These are phyloP conservation scores for Gilbertella persicaria DNA, from an alignment of 371 early-diverging fungal species.

Conservation along the genomic window DNA sequence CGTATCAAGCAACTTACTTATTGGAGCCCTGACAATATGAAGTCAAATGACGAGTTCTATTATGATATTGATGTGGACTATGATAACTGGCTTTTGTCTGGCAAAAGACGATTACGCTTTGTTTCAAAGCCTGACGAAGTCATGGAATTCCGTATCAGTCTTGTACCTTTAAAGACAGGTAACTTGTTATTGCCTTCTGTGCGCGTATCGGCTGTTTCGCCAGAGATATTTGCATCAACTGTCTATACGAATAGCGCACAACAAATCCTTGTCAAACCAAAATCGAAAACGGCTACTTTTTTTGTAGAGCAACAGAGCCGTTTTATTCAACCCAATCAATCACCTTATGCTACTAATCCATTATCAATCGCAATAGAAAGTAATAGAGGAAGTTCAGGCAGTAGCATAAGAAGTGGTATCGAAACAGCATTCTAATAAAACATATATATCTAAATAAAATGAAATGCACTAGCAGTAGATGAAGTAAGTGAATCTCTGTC, in stretches of 20 bases:
- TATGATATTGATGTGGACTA: conserved; percentile 74
- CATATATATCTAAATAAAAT: background rate
- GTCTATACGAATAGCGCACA: conserved; percentile 66
- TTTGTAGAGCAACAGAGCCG: conserved; percentile 69
- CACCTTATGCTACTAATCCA: background rate
- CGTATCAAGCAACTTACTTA: conserved; percentile 61
- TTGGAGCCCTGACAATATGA: conserved; percentile 37
- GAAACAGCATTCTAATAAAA: background rate
- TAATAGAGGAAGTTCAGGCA: background rate
- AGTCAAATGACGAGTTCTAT: conserved; percentile 44
- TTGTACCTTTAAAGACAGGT: conserved; percentile 72
- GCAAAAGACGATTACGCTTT: conserved; percentile 64
- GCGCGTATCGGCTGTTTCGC: conserved; percentile 49
- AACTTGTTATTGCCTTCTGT: conserved; percentile 61
- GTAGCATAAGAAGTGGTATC: background rate
- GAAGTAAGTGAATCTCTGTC: too few species aligned
- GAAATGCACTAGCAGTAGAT: too few species aligned
- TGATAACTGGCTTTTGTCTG: conserved; percentile 72
- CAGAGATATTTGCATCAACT: conserved; percentile 57
- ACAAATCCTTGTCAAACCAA: conserved; percentile 63
- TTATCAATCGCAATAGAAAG: background rate
- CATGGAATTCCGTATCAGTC: conserved; percentile 53
- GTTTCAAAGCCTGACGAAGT: conserved; percentile 59
- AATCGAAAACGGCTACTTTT: conserved; percentile 67
- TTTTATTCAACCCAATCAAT: conserved; percentile 29